phyloP scores from a whole-genome alignment of 1,284 basidiomycete genomes.

The Tylopilus orsonianus region DNA sequence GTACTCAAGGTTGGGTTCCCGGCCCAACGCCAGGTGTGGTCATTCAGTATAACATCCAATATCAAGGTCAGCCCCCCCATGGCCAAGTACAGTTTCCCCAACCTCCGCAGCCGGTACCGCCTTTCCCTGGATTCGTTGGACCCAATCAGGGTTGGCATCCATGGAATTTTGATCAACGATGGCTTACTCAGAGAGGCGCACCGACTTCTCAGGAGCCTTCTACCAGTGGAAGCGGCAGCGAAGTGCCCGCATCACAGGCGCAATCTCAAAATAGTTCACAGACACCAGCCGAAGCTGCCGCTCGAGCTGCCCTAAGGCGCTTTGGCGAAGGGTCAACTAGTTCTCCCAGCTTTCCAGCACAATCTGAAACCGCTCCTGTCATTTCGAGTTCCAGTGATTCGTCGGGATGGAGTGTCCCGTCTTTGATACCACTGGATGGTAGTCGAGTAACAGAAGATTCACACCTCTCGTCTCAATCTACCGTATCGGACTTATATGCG shows the following conservation, averaged over 20 bases:
- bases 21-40: slow-evolving; percentile 42
- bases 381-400: slow-evolving; percentile 13
- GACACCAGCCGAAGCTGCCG: slow-evolving; percentile 45
- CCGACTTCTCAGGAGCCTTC: slow-evolving; percentile 8
- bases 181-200: slow-evolving; percentile 22
- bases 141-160: slow-evolving; percentile 64
- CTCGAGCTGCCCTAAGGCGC: slow-evolving; percentile 44
- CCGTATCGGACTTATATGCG: slow-evolving; percentile 1
- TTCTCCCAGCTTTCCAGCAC: slow-evolving; percentile 1
- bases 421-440: slow-evolving; percentile 55
- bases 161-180: slow-evolving; percentile 46
- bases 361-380: slow-evolving; percentile 7
- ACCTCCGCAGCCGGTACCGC: slow-evolving; percentile 41
- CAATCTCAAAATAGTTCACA: slow-evolving; percentile 14
- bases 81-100: slow-evolving; percentile 27
- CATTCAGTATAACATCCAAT: slow-evolving; percentile 60
- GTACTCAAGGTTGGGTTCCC: slow-evolving; percentile 31
- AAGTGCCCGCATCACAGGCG: slow-evolving; percentile 14
- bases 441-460: slow-evolving; percentile 4
- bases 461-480: slow-evolving; percentile 5
- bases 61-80: slow-evolving; percentile 38
- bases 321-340: slow-evolving; percentile 17
- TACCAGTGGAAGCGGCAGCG: slow-evolving; percentile 7
- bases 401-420: slow-evolving; percentile 38
- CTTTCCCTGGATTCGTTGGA: slow-evolving; percentile 57